Evolutionary conservation across 306 rosid species (phyloP), one percentile per base, ranked within the genome.

Genomic region (Lathyrus oleraceus): DNA sequence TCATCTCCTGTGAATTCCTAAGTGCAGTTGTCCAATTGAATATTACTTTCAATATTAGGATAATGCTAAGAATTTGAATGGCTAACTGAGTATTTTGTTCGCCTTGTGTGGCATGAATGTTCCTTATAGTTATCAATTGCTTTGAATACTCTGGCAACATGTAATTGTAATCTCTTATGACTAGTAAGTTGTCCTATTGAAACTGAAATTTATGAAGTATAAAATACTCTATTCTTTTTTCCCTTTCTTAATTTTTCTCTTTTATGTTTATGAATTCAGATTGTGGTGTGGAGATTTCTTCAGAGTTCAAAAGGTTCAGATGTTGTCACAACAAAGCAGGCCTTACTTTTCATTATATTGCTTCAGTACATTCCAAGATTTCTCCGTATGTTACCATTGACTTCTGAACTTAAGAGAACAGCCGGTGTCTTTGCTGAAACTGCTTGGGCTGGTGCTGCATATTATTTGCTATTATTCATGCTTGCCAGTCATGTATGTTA

Each of bases 371-470:
- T 89, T 76, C 99, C 99, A 40, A 82, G 99, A 78, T 87, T 95
- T 75, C 76, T 86, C 47, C 91, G 99, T 63, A 72, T 85, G 79
- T 69, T 83, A 39, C 96, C 99, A 14, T 82, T 95, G 77, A 85
- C 95, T 70, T 95, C 97, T 53, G 99, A 95, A 70, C 88, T 91
- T 67, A 91, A 91, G 85, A 86, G 99, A 86, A 95, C 99, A 77
- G 87, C 95, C 1, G 99, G 99, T 45, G 96, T 82, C 69, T 87
- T 95, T 81, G 99, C 97, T 23, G 97, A 95, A 89, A 95, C 99
- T 56, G 97, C 99, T 60, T 91, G 99, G 99, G 97, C 96, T 19
- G 99, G 99, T 77, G 99, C 99, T 75, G 99, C 91, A 36, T 89
- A 81, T 87, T 95, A 95, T 75, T 73, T 95, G 88, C 86, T 95